Evolutionary conservation across 2,329 filamentous ascomycete genomes (phyloP), one percentile per base, ranked within the genome.

Genomic region (Claviceps quebecensis): DNA sequence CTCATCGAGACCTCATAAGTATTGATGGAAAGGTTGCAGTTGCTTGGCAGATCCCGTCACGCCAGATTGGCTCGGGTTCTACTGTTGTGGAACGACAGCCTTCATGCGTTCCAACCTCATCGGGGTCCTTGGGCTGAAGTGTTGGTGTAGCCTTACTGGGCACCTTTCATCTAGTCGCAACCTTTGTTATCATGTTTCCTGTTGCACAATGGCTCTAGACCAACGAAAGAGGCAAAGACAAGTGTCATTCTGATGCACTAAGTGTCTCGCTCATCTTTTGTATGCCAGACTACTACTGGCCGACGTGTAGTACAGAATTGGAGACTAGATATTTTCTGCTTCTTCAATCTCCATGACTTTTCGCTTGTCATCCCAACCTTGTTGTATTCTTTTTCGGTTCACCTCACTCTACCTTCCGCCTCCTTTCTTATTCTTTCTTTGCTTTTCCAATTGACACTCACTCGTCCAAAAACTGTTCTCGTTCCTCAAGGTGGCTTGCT

Each of bases 51-150:
- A 17, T 39, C 13, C 38, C 29, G 38, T 36, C 48, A 44, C 48
- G 5, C 16, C 16, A 4, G 3, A 41, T 44, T 9, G 11, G 17
- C 26, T 37, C 40, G 17, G 38, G 13, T 23, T 14, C 41, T 45
- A 9, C 26, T 45, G 19, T 36, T 39, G 49, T 50, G 43, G 22
- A 50, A 46, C 36, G 11, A 39, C 37, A 50, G 34, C 17, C 23
- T 19, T 40, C 8, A 41, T 50, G 49, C 49, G n/a, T n/a, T 40
- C 5, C 19, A 29, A 50, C 43, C 43, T 50, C 34, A 50, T 50
- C 23, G 49, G 23, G 9, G 40, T 46, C n/a, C 37, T 19, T 40
- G 36, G 49, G 49, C 49, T 45, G 48, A 40, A 40, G 16, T 23
- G 8, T 36, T 50, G 49, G 36, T 50, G 49, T 46, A 36, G 43